Evolutionary conservation across 805 yeast genomes (phyloP).

Genomic region (Metschnikowia matae): DNA sequence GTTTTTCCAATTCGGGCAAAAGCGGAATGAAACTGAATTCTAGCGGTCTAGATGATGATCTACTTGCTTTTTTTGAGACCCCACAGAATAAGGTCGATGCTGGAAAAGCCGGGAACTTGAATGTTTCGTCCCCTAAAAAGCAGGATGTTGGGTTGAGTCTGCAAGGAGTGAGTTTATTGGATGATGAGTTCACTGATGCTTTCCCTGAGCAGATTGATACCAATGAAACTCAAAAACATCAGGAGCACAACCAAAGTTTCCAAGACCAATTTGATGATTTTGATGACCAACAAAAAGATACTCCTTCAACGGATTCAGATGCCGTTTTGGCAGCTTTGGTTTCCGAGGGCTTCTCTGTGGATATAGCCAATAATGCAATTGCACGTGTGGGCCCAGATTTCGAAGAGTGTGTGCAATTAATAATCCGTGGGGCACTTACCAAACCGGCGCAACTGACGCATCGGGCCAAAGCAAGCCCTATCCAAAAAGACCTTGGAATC

Average conservation of each 20-base stretch:
- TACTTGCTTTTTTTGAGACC: slow-evolving; percentile 1
- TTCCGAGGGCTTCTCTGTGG: slow-evolving; percentile 75
- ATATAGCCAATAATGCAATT: slow-evolving; percentile 58
- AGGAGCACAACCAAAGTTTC: neutral
- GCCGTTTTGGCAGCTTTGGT: slow-evolving; percentile 60
- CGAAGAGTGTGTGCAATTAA: slow-evolving; percentile 59
- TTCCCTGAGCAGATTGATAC: slow-evolving; percentile 10
- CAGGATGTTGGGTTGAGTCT: neutral
- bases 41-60: neutral
- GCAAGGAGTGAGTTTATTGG: slow-evolving; percentile 22
- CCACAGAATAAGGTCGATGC: neutral
- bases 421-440: slow-evolving; percentile 45
- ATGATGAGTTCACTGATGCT: slow-evolving; percentile 43
- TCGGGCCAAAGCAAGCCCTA: neutral
- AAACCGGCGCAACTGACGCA: neutral
- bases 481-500: slow-evolving; percentile 21
- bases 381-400: slow-evolving; percentile 55
- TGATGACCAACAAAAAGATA: too few species aligned
- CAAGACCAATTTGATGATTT: neutral
- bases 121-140: neutral
- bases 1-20: too few species aligned
- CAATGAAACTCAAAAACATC: neutral
- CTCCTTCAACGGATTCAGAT: slow-evolving; percentile 29
- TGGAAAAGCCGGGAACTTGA: neutral
- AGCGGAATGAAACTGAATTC: neutral